phyloP scores from a whole-genome alignment of 1,139 yeast species.

The Groenewaldozyma sp. region DNA sequence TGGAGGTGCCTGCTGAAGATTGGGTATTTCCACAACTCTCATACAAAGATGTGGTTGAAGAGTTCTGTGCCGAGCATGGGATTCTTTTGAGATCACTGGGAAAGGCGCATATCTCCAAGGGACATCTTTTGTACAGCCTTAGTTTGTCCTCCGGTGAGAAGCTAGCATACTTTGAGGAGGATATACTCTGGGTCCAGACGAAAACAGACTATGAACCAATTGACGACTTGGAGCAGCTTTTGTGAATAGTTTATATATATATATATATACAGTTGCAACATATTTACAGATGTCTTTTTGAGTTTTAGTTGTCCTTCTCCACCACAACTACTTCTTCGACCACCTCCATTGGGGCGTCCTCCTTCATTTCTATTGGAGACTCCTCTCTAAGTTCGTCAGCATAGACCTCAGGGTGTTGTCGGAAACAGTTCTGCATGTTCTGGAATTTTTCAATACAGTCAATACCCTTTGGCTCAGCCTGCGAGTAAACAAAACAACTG shows the following conservation, averaged over 20 bases:
- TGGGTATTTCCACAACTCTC: constrained; percentile 15
- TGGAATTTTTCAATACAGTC: constrained; percentile 92
- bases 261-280: no score
- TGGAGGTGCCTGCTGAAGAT: neutral
- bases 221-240: constrained; percentile 18
- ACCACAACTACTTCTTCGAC: no score
- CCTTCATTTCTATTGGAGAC: constrained; percentile 17
- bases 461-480: constrained; percentile 92
- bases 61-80: constrained; percentile 31
- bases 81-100: constrained; percentile 30
- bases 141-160: constrained; percentile 26
- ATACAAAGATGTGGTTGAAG: constrained; percentile 44
- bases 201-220: constrained; percentile 19
- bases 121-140: constrained; percentile 32
- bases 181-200: constrained; percentile 36
- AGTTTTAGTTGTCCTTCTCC: no score
- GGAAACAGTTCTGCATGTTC: constrained; percentile 92
- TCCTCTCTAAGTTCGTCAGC: constrained; percentile 78
- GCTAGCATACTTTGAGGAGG: constrained; percentile 35
- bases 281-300: no score
- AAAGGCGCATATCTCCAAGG: constrained; percentile 27
- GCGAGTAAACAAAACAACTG: constrained; percentile 90
- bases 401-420: constrained; percentile 86
- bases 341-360: no score
- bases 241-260: neutral